A percentile compares a stretch with the other conserved stretches of the same genome.
Conservation (phyloP, 805 yeast species). For the Yamadazyma philogaea region DNA sequence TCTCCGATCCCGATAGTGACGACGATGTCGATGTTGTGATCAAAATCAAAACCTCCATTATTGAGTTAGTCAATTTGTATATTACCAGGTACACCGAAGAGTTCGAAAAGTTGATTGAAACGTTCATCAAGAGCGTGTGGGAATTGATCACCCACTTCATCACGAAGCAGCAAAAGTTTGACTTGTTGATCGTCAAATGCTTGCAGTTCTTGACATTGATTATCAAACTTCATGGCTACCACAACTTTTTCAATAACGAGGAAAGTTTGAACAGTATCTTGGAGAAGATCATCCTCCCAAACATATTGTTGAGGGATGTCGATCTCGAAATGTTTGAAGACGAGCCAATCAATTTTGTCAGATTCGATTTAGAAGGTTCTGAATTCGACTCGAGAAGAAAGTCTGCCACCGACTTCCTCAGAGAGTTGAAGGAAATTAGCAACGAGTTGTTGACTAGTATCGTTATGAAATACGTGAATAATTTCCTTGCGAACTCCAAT, state of each 20-base stretch:
- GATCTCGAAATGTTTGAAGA: conserved; percentile 95
- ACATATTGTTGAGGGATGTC: conserved; percentile 75
- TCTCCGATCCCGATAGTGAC: conserved; percentile 58
- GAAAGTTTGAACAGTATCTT: conserved; percentile 69
- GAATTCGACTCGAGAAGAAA: conserved; percentile 91
- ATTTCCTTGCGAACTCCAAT: conserved; percentile 52
- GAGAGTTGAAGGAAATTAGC: conserved; percentile 78
- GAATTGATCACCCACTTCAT: conserved; percentile 57
- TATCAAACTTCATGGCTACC: conserved; percentile 65
- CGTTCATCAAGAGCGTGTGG: conserved; percentile 84
- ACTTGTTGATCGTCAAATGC: conserved; percentile 76
- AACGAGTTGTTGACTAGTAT: conserved; percentile 71
- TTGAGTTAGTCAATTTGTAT: conserved; percentile 82
- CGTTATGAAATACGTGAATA: conserved; percentile 68
- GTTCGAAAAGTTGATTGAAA: conserved; percentile 71
- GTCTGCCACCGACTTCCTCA: conserved; percentile 86
- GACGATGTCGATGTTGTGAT: conserved; percentile 67
- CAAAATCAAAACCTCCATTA: conserved; percentile 73
- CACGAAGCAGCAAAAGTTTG: conserved; percentile 74
- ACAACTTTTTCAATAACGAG: conserved; percentile 58
- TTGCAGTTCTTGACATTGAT: conserved; percentile 80
- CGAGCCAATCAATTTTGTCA: conserved; percentile 89
- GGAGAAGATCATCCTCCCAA: conserved; percentile 83
- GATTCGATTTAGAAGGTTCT: conserved; percentile 93
- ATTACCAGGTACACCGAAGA: conserved; percentile 90